These are phyloP conservation scores for Leucocoprinus sp. DNA, from an alignment of 768 basidiomycete genomes.

Conservation along the genomic window DNA sequence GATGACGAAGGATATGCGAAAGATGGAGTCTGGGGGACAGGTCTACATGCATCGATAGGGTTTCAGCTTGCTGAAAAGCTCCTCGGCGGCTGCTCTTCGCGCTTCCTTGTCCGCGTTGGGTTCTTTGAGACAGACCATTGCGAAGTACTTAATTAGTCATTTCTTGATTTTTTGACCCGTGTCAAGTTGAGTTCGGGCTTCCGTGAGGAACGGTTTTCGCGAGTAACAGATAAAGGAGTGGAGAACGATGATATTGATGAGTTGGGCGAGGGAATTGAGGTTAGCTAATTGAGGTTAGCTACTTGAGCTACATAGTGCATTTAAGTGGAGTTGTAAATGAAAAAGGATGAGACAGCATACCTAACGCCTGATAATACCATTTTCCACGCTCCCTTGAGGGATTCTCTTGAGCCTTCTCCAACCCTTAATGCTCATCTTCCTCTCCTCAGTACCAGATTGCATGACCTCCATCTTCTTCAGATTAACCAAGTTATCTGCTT, in stretches of 20 bases:
- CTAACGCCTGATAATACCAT: no score
- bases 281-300: slow-evolving; percentile 68
- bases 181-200: slow-evolving; percentile 74
- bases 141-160: no score
- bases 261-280: no score
- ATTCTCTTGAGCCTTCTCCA: no score
- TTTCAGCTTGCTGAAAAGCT: slow-evolving; percentile 16
- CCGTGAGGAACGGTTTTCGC: slow-evolving; percentile 54
- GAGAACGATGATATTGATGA: no score
- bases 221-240: slow-evolving; percentile 24
- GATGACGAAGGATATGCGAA: neutral
- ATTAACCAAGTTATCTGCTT: no score
- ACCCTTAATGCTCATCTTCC: no score
- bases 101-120: slow-evolving; percentile 32
- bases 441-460: no score
- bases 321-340: neutral
- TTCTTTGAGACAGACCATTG: slow-evolving; percentile 67
- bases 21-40: slow-evolving; percentile 22
- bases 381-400: no score
- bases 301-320: slow-evolving; percentile 57
- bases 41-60: slow-evolving; percentile 7
- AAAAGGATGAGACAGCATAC: no score
- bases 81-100: slow-evolving; percentile 15
- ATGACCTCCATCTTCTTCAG: no score
- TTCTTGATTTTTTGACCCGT: no score